These are phyloP conservation scores for Citrus cavaleriei DNA, from an alignment of 345 rosid species.

Conservation along the genomic window DNA sequence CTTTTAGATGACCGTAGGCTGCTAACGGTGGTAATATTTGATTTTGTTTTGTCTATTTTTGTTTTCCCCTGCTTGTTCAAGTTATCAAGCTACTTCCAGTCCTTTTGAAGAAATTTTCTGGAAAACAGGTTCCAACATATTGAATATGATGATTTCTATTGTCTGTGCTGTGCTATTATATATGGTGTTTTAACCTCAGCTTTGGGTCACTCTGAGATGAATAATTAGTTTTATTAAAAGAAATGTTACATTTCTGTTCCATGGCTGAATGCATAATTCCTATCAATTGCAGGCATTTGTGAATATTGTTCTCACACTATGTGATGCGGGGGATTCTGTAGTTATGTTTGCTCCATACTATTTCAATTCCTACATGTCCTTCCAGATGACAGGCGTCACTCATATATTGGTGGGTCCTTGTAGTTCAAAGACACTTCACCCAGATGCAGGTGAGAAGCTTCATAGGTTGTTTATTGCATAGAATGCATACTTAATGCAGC, in stretches of 20 bases:
- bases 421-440: conserved; percentile 62
- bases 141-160: not conserved
- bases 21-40: not conserved
- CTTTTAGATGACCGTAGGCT: not conserved
- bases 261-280: not conserved
- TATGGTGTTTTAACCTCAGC: not conserved
- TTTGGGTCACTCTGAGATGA: not conserved
- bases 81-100: not conserved
- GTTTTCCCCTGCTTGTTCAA: not conserved
- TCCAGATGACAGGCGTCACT: conserved; percentile 97
- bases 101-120: not conserved
- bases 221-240: not conserved
- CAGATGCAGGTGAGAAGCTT: conserved; percentile 69
- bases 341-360: conserved; percentile 98
- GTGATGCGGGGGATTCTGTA: conserved; percentile 88
- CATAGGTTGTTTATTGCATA: conserved; percentile 7
- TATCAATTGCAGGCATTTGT: conserved; percentile 75
- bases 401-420: conserved; percentile 85
- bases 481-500: not conserved
- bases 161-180: not conserved
- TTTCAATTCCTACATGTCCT: conserved; percentile 95
- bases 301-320: conserved; percentile 74
- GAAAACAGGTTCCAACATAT: not conserved
- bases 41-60: not conserved
- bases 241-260: not conserved